Base-by-base conservation (phyloP, 73 alveolate genomes). In the Paramecium sexaurelia region DNA sequence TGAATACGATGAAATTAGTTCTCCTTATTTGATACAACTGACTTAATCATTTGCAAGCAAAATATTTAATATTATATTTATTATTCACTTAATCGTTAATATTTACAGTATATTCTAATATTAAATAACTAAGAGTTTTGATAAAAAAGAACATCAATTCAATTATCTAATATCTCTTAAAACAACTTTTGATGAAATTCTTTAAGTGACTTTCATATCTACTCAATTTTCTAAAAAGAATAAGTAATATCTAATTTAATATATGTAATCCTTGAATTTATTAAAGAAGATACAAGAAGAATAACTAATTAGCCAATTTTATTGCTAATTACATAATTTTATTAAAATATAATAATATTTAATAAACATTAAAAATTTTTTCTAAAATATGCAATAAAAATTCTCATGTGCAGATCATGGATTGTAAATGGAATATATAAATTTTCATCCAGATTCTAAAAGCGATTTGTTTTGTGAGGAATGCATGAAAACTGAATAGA, bases 21-120 rank as follows among this genome's bases (percentile, higher is more conserved):
- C 43, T 61, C 83, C 43, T 61, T 61, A 32, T 61, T 61, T 26
- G 47, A 26, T 26, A 61, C 26, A 61, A 61, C 83, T 61, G 83
- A 61, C 83, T 61, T 61, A 9, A 11, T 22, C 83, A 61, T 61
- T 61, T 29, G 47, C 83, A 61, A 61, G 83, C 83, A 61, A 61
- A 29, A 29, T 61, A 61, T 61, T 61, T 26, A 29, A 61, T 61
- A 61, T 22, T 29, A 61, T 61, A 29, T 51, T 51, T n/a, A 51
- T 51, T 15, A 51, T 1, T 51, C 67, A 51, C 67, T 51, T 47
- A 47, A 17, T 47, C 27, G 66, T 11, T 11, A 47, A 47, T 47
- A 47, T 47, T 13, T 47, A 47, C 9, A 47, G 27, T 47, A 47
- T 47, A 47, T 47, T 47, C 66, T 47, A 47, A 47, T 47, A 47